These are phyloP conservation scores for Setomelanomma holmii DNA, from an alignment of 2,329 filamentous ascomycete species.

Conservation along the genomic window DNA sequence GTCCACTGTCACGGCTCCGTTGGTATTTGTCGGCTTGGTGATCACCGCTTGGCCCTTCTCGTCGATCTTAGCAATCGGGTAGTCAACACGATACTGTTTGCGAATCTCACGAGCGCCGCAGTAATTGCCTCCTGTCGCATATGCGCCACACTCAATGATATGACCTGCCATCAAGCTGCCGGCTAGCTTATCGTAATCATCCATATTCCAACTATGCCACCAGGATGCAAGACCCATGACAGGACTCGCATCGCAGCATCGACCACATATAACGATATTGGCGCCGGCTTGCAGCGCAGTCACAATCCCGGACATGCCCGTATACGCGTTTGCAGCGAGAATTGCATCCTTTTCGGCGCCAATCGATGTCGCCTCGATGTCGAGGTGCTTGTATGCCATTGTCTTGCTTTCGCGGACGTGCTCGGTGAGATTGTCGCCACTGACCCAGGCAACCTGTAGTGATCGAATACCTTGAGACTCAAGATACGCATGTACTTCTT, in stretches of 20 bases:
- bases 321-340: background rate
- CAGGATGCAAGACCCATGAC: constrained; percentile 49
- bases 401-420: background rate
- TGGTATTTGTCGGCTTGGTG: constrained; percentile 38
- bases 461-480: background rate
- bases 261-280: constrained; percentile 52
- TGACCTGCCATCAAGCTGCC: constrained; percentile 45
- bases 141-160: constrained; percentile 51
- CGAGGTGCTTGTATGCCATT: background rate
- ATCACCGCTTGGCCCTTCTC: constrained; percentile 12
- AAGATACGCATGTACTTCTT: constrained; percentile 43
- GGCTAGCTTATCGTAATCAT: constrained; percentile 23
- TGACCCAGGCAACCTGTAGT: background rate
- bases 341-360: background rate
- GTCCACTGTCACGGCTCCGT: constrained; percentile 51
- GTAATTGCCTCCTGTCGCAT: constrained; percentile 41
- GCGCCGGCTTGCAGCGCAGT: constrained; percentile 17
- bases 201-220: constrained; percentile 15
- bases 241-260: constrained; percentile 51
- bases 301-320: background rate
- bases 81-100: constrained; percentile 30
- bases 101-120: constrained; percentile 45
- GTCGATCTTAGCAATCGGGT: constrained; percentile 21
- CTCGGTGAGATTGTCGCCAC: background rate
- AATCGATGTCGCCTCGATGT: background rate